Percentiles rank a stretch among this genome's conserved stretches.
Conservation (phyloP, 768 basidiomycete species). For the Phanerodontia chrysosporium region DNA sequence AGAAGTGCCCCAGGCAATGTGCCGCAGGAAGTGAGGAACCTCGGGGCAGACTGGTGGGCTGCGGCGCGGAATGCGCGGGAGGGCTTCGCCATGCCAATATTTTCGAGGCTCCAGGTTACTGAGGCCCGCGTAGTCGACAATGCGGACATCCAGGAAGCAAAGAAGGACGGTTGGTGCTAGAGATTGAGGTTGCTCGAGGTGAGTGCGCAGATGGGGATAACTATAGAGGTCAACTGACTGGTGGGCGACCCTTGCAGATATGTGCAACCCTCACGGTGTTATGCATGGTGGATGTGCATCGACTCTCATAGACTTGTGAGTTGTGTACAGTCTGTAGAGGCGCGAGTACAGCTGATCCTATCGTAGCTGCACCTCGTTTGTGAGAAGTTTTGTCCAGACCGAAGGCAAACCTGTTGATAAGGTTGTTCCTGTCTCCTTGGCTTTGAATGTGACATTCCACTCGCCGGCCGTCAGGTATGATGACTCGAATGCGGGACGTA, state of each 20-base stretch:
- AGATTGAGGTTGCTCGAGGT: conserved; percentile 25
- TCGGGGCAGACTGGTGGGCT: not conserved
- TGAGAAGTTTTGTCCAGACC: not conserved
- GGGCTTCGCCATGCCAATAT: not conserved
- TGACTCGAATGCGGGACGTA: too few species aligned
- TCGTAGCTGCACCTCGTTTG: not conserved
- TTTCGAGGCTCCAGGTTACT: conserved; percentile 3
- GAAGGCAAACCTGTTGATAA: not conserved
- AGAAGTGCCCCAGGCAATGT: not conserved
- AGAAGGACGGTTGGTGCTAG: conserved; percentile 25
- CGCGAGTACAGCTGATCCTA: not conserved
- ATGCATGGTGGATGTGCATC: conserved; percentile 24
- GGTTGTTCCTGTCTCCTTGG: not conserved
- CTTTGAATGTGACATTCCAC: not conserved
- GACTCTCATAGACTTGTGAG: conserved; percentile 20
- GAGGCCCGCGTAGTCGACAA: conserved; percentile 11
- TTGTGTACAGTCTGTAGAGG: too few species aligned
- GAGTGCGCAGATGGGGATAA: not conserved
- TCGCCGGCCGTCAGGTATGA: not conserved
- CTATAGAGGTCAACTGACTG: not conserved
- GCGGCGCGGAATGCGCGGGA: not conserved
- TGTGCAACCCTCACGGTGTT: conserved; percentile 18
- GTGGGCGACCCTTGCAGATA: conserved; percentile 13
- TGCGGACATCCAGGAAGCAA: conserved; percentile 25
- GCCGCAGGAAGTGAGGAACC: not conserved